Percentiles rank a stretch among this genome's conserved stretches.
Conservation (phyloP, 768 basidiomycete genomes). For the Gloeopeniophorella convolvens region DNA sequence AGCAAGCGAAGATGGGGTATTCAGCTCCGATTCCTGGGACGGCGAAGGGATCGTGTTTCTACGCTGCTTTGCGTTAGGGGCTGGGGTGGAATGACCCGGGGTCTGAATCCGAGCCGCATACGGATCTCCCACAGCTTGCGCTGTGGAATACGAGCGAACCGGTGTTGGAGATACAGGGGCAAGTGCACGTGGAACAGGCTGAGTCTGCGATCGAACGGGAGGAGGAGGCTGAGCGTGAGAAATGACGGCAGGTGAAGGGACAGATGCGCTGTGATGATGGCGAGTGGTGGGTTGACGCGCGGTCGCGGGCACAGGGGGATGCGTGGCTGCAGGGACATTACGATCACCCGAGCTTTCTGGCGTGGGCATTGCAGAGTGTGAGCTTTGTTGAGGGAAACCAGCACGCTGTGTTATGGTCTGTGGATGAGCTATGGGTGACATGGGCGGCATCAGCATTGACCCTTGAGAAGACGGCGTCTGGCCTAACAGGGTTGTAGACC, state of each 20-base stretch:
- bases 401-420: conserved; percentile 4
- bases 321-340: background rate
- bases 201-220: conserved; percentile 13
- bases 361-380: background rate
- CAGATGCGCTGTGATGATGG: conserved; percentile 15
- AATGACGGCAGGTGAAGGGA: conserved; percentile 6
- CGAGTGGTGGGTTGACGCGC: conserved; percentile 16
- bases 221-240: conserved; percentile 2
- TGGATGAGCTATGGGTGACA: conserved; percentile 12
- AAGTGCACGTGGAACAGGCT: conserved; percentile 4
- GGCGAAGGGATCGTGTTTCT: conserved; percentile 16
- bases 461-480: conserved; percentile 20
- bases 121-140: conserved; percentile 7
- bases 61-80: conserved; percentile 2
- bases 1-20: conserved; percentile 21
- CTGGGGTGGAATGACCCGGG: conserved; percentile 10
- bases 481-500: conserved; percentile 21
- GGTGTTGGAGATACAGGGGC: conserved; percentile 13
- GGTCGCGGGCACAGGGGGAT: background rate
- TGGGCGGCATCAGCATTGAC: conserved; percentile 7
- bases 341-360: conserved; percentile 1
- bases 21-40: conserved; percentile 19
- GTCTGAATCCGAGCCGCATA: background rate
- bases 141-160: conserved; percentile 12
- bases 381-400: background rate